phyloP scores from a whole-genome alignment of 305 asterid species.

The Fraxinus greggii region DNA sequence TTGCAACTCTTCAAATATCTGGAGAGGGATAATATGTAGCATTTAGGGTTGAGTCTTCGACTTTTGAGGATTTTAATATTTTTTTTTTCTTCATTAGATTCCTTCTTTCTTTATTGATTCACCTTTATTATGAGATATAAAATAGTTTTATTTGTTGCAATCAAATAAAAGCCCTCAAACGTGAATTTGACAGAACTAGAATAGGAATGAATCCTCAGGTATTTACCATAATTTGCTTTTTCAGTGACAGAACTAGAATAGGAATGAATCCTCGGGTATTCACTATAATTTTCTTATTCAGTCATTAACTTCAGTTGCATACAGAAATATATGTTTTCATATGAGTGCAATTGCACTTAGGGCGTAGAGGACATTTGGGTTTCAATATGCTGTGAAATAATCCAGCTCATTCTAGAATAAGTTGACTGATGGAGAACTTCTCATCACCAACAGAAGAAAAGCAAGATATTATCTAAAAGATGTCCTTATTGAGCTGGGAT shows the following conservation, averaged over 20 bases:
- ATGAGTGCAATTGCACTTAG: slow-evolving; percentile 2
- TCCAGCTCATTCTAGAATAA: neutral
- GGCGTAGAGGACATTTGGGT: neutral
- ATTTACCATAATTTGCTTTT: neutral
- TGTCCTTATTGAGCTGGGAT: slow-evolving; percentile 4
- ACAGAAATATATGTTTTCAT: neutral
- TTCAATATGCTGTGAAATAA: slow-evolving; percentile 12
- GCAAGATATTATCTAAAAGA: neutral
- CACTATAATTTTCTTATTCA: neutral
- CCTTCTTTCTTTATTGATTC: neutral
- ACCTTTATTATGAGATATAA: neutral
- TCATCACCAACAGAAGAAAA: slow-evolving; percentile 6
- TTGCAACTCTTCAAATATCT: neutral
- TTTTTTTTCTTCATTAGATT: neutral
- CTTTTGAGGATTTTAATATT: neutral
- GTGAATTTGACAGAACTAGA: neutral
- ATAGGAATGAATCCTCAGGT: neutral
- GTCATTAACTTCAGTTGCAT: neutral
- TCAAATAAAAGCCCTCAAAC: neutral
- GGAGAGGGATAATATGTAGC: neutral
- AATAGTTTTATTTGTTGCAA: neutral
- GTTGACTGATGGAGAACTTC: neutral
- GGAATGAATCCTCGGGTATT: neutral
- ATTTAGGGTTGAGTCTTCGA: neutral
- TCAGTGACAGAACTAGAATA: neutral